Base-by-base conservation (phyloP, 768 basidiomycete species). In the Russula olivacea region DNA sequence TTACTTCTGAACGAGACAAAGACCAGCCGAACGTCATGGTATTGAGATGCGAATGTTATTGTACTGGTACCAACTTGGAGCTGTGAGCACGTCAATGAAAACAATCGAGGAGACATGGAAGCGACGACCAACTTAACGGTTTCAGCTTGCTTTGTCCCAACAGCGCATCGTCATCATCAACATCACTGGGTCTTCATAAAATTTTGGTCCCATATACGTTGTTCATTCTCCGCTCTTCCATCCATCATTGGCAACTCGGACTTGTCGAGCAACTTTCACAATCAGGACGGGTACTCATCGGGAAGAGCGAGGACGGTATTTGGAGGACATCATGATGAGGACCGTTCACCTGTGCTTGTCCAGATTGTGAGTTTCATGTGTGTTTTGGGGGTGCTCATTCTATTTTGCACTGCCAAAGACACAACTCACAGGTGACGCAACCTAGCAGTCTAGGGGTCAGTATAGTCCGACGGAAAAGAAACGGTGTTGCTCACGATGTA, bases 221-320 rank as follows among this genome's bases (percentile, higher is more conserved):
- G n/a, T n/a, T n/a, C n/a, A n/a, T n/a, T n/a, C n/a, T n/a, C n/a
- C 28, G 78, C 83, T 72, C 81, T 81, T 23, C 90, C 87, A 21
- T n/a, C 88, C 89, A 1, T n/a, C n/a, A n/a, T n/a, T 19, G 79
- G 80, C 58, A 80, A 76, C 47, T 79, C 79, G 69, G 81, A 82
- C 5, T 85, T 81, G 63, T 64, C 54, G 23, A 91, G 74, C 43
- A 93, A 70, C 15, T 80, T 85, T 93, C 94, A 97, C 45, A 97
- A 73, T 94, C 94, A 97, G 9, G 82, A 73, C 3, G 94, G 94
- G 72, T 97, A 96, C 49, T 89, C 87, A 73, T 97, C 94, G 0
- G 88, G 77, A 12, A 80, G 74, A 1, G 94, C 90, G 25, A 91
- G 72, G 5, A 89, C 76, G 9, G 91, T 93, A 61, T 88, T 87